A percentile compares a stretch with the other conserved stretches of the same genome.
phyloP scores from a whole-genome alignment of 2,329 filamentous ascomycete genomes.

The Leptographium radiaticola region DNA sequence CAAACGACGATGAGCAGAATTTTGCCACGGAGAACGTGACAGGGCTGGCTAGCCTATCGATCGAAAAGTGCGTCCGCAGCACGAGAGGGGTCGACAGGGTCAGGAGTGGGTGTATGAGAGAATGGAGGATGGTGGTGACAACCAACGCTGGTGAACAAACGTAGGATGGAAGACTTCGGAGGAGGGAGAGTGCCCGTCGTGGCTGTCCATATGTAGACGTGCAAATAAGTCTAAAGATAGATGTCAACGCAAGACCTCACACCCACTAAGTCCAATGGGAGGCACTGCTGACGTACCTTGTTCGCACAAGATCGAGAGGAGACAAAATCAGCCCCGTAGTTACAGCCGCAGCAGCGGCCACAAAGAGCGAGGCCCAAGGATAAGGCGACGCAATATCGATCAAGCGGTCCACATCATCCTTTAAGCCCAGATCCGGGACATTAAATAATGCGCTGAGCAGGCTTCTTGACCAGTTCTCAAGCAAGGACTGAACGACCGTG shows the following conservation, averaged over 20 bases:
- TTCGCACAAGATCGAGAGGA: constrained; percentile 82
- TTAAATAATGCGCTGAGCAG: constrained; percentile 84
- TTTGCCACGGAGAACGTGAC: constrained; percentile 69
- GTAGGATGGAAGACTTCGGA: constrained; percentile 68
- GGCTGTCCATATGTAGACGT: constrained; percentile 65
- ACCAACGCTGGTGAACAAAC: constrained; percentile 58
- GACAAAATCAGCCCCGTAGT: constrained; percentile 70
- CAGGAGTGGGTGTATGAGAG: constrained; percentile 70
- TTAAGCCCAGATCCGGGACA: constrained; percentile 68
- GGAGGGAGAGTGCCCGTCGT: constrained; percentile 63
- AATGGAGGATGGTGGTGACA: constrained; percentile 76
- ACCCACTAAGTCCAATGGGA: background rate
- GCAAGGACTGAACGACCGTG: constrained; percentile 67
- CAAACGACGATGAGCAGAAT: constrained; percentile 66
- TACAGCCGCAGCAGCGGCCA: constrained; percentile 51
- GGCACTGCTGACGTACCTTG: constrained; percentile 35
- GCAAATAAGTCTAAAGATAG: constrained; percentile 52
- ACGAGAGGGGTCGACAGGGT: constrained; percentile 73
- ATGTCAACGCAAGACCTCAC: background rate
- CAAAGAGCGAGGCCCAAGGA: constrained; percentile 66
- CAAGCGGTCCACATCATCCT: constrained; percentile 65
- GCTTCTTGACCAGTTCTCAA: constrained; percentile 87
- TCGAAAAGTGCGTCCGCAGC: constrained; percentile 68
- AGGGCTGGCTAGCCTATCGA: constrained; percentile 72
- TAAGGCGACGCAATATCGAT: constrained; percentile 62